Evolutionary conservation across 139 green algal genomes (phyloP).

Genomic region (Coccomyxa sp.): DNA sequence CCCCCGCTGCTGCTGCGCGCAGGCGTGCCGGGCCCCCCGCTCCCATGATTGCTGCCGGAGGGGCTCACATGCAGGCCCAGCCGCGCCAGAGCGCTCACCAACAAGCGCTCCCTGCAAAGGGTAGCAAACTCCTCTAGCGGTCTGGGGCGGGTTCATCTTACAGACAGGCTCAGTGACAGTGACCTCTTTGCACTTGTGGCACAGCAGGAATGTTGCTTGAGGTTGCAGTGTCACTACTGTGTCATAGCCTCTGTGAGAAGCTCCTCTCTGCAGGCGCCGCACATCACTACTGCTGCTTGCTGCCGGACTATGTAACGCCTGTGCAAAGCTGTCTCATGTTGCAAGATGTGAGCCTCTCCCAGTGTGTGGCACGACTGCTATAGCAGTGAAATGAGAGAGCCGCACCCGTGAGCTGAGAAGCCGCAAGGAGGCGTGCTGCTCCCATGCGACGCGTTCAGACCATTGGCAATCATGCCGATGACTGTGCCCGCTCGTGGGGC

Average conservation of each 20-base stretch:
- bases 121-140: background rate
- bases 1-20: background rate
- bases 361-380: background rate
- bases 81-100: background rate
- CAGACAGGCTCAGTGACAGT: background rate
- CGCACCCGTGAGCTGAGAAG: background rate
- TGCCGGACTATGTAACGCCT: background rate
- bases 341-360: background rate
- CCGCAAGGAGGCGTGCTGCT: background rate
- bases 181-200: no score
- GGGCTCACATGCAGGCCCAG: no score
- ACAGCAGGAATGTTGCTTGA: no score
- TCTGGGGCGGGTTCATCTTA: background rate
- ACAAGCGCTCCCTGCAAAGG: background rate
- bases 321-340: background rate
- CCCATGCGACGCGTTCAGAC: background rate
- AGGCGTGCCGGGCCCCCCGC: background rate
- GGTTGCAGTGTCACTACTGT: no score
- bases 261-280: no score
- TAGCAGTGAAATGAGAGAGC: background rate
- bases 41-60: background rate
- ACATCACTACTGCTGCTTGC: background rate
- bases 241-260: no score
- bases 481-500: background rate
- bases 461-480: background rate